Conservation (phyloP, 768 basidiomycete genomes). For the Cystobasidium ongulense region DNA sequence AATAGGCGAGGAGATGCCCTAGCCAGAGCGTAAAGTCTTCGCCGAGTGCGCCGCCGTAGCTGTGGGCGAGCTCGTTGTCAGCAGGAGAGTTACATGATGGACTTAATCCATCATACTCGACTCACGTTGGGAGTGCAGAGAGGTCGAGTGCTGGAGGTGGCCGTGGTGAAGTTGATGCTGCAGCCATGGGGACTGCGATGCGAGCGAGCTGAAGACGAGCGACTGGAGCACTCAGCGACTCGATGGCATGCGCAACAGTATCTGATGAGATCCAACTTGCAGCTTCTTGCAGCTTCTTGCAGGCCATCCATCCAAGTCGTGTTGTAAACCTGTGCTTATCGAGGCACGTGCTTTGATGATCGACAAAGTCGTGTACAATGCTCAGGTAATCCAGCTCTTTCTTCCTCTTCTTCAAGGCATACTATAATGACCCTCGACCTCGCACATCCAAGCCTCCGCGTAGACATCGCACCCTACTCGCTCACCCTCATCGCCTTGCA, state of each 20-base stretch:
- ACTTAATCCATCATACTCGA: neutral
- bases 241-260: no score
- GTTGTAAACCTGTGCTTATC: no score
- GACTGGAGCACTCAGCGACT: neutral
- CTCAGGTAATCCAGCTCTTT: neutral
- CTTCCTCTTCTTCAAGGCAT: neutral
- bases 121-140: neutral
- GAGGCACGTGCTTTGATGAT: neutral
- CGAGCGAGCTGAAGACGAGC: neutral
- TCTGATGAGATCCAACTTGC: no score
- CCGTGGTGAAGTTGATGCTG: neutral
- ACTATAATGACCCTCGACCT: neutral
- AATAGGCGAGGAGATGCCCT: neutral
- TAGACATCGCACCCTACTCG: neutral
- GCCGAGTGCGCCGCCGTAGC: neutral
- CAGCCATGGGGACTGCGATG: neutral
- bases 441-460: neutral
- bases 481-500: neutral
- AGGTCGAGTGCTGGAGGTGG: neutral
- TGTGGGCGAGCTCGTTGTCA: neutral
- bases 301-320: neutral
- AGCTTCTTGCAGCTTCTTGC: no score
- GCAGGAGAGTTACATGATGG: neutral
- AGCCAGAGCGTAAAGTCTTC: conserved; percentile 1
- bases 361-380: neutral